phyloP scores from a whole-genome alignment of 164 flowering plant genomes.

The Berberis thunbergii region DNA sequence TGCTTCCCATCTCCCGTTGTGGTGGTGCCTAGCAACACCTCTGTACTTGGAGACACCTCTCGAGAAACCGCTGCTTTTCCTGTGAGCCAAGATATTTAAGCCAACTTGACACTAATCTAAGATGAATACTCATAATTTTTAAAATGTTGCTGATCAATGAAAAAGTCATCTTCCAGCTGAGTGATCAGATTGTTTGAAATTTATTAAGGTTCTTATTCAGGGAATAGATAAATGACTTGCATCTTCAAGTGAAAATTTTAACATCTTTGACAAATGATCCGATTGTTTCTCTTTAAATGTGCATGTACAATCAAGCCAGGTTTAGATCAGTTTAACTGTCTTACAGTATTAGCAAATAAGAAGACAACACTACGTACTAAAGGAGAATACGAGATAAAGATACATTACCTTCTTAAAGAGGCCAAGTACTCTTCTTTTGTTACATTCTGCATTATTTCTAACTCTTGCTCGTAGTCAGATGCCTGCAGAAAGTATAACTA shows the following conservation, averaged over 20 bases:
- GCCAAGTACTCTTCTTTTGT: constrained; percentile 56
- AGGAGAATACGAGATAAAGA: neutral
- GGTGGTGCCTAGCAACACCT: constrained; percentile 65
- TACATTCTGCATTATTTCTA: constrained; percentile 37
- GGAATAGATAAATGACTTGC: too few relatives aligned
- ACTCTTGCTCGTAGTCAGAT: constrained; percentile 38
- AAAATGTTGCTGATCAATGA: too few relatives aligned
- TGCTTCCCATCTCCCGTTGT: constrained; percentile 80
- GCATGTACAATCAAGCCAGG: too few relatives aligned
- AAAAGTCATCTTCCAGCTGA: too few relatives aligned
- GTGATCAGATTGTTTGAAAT: too few relatives aligned
- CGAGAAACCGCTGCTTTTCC: constrained; percentile 66
- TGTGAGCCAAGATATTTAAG: constrained; percentile 8
- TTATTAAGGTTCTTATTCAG: too few relatives aligned
- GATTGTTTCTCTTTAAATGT: neutral
- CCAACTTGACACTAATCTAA: neutral
- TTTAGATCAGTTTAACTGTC: too few relatives aligned
- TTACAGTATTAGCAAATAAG: neutral
- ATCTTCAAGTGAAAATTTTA: neutral
- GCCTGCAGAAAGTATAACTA: constrained; percentile 17
- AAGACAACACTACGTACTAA: neutral
- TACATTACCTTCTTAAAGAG: constrained; percentile 41
- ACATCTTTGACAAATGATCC: neutral
- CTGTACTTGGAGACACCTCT: constrained; percentile 61
- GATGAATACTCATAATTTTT: neutral